Evolutionary conservation across 768 basidiomycete species (phyloP), one percentile per base, ranked within the genome.

Genomic region (Boletus rex-veris): DNA sequence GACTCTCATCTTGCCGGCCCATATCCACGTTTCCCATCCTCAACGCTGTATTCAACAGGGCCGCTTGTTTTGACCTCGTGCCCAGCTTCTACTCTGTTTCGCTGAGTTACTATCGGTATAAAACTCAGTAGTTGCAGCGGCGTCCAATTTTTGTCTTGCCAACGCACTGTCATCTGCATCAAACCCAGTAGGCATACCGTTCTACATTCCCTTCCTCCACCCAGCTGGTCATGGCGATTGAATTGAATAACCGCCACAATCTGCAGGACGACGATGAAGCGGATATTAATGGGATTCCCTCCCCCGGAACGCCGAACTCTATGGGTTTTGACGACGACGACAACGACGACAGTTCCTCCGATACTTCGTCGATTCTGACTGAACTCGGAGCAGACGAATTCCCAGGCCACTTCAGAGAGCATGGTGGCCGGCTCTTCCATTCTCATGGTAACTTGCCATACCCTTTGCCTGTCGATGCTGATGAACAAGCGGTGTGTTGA

Each of bases 391-490:
- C 70, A 38, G 73, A 80, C 19, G 85, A 88, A 3, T 83, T 86
- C 59, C 81, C 84, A 0, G 48, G 40, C 12, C 83, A 82, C 71
- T 90, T 90, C 59, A 60, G 60, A 31, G 83, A 88, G 58, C 72
- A 74, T 7, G 73, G 76, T 59, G 81, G 77, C 31, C 77, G 86
- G 36, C 81, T 88, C 67, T 90, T 84, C 71, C 83, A 84, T 74
- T 84, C 85, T 62, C 80, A 82, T 73, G 71, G 73, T 69, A 71
- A 62, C 58, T 77, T 80, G 42, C 84, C 83, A 45, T 92, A 91
- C 65, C 83, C 84, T 12, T 72, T 92, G 45, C 90, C 90, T 41
- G 83, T 84, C 5, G 89, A 92, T 67, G 76, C 78, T 16, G 74
- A 74, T 6, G 90, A 92, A 68, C 84, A 85, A 65, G 71, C 78